Evolutionary conservation across 2,329 filamentous ascomycete genomes (phyloP).

Genomic region (Hymenoscyphus albidus): DNA sequence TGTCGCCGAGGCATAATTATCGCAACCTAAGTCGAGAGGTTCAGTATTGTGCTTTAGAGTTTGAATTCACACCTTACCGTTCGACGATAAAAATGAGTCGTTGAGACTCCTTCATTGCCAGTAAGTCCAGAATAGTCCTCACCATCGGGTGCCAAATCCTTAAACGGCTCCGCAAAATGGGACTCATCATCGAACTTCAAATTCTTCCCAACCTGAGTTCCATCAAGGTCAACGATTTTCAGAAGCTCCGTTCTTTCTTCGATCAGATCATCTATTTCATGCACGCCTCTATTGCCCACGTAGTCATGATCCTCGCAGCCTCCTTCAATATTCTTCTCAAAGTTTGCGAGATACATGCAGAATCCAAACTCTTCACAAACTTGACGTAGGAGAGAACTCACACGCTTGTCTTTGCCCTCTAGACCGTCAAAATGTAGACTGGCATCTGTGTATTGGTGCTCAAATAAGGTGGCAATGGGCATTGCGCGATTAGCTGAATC

Average conservation of each 20-base stretch:
- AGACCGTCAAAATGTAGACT: constrained; percentile 15
- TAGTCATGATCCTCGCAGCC: constrained; percentile 14
- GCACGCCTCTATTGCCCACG: background rate
- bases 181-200: constrained; percentile 15
- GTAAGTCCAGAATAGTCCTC: constrained; percentile 20
- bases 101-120: constrained; percentile 19
- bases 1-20: constrained; percentile 16
- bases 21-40: constrained; percentile 8
- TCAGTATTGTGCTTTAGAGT: no score
- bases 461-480: constrained; percentile 9
- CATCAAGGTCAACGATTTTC: constrained; percentile 19
- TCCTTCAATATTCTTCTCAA: constrained; percentile 15
- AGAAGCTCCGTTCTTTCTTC: constrained; percentile 5
- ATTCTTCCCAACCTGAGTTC: constrained; percentile 14
- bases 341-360: constrained; percentile 18
- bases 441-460: constrained; percentile 18
- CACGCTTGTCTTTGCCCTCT: constrained; percentile 16
- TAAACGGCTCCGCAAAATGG: no score
- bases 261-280: constrained; percentile 13
- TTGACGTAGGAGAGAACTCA: constrained; percentile 12
- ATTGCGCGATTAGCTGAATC: background rate
- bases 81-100: constrained; percentile 21
- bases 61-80: constrained; percentile 13
- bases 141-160: constrained; percentile 13
- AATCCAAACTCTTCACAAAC: constrained; percentile 15